phyloP scores from a whole-genome alignment of 257 asterid genomes.

The Salvia miltiorrhiza region DNA sequence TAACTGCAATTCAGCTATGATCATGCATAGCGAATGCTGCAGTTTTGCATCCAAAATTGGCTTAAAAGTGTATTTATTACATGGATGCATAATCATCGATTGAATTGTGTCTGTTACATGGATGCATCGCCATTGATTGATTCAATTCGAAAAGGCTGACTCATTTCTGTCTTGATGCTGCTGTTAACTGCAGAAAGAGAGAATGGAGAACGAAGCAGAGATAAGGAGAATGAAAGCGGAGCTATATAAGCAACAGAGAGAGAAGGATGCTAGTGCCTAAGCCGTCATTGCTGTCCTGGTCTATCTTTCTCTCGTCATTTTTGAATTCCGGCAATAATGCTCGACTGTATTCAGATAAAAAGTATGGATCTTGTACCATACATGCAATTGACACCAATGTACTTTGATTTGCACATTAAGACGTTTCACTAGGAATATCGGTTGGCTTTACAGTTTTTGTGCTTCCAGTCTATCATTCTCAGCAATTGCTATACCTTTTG shows the following conservation, averaged over 20 bases:
- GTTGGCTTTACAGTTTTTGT: conserved; percentile 5
- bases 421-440: conserved; percentile 8
- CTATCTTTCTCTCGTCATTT: conserved; percentile 19
- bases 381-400: conserved; percentile 22
- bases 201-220: conserved; percentile 58
- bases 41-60: too few relatives aligned
- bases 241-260: conserved; percentile 50
- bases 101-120: background rate
- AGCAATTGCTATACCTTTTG: conserved; percentile 10
- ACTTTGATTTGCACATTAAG: conserved; percentile 10
- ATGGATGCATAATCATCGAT: background rate
- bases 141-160: background rate
- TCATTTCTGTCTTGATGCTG: conserved; percentile 3
- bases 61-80: background rate
- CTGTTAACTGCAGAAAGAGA: conserved; percentile 54
- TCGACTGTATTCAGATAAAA: conserved; percentile 17
- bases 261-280: conserved; percentile 55
- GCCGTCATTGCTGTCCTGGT: conserved; percentile 10
- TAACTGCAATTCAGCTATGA: background rate
- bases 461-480: conserved; percentile 11
- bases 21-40: too few relatives aligned
- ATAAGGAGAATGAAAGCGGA: conserved; percentile 61
- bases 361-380: conserved; percentile 19
- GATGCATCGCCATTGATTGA: background rate
- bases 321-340: conserved; percentile 4